phyloP scores from a whole-genome alignment of 2,329 filamentous ascomycete genomes.

The Cadophora sp. region DNA sequence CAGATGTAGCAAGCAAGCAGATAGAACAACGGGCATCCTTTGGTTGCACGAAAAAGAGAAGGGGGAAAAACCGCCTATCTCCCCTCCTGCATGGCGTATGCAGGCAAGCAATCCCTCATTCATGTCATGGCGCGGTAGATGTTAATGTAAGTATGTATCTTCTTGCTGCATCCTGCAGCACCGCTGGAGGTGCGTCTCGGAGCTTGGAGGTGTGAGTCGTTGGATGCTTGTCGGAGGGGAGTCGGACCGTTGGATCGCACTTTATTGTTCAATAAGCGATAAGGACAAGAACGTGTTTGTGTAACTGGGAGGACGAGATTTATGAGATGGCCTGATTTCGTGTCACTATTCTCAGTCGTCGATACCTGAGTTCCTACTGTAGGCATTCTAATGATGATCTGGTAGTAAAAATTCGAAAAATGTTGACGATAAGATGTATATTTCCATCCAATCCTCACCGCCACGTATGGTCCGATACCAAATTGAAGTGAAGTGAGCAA shows the following conservation, averaged over 20 bases:
- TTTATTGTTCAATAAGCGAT: neutral
- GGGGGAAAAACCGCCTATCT: slow-evolving; percentile 21
- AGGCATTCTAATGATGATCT: neutral
- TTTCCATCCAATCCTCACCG: slow-evolving; percentile 16
- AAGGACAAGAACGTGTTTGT: neutral
- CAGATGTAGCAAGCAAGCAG: slow-evolving; percentile 6
- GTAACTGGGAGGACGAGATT: neutral
- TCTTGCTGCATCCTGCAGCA: slow-evolving; percentile 21
- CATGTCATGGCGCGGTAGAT: neutral
- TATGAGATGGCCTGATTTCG: neutral
- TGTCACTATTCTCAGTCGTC: neutral
- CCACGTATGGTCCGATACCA: neutral
- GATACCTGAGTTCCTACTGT: neutral
- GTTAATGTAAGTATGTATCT: neutral
- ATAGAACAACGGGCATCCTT: neutral
- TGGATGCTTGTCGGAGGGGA: slow-evolving; percentile 16
- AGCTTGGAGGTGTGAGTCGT: neutral
- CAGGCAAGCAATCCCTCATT: neutral
- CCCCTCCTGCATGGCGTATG: slow-evolving; percentile 9
- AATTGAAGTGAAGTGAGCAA: neutral
- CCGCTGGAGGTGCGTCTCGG: slow-evolving; percentile 18
- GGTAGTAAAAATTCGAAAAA: too few relatives aligned
- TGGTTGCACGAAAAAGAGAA: slow-evolving; percentile 16
- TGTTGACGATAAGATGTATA: slow-evolving; percentile 4
- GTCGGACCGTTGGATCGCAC: slow-evolving; percentile 21